Evolutionary conservation across 306 rosid genomes (phyloP).

Genomic region (Cucumis melo): DNA sequence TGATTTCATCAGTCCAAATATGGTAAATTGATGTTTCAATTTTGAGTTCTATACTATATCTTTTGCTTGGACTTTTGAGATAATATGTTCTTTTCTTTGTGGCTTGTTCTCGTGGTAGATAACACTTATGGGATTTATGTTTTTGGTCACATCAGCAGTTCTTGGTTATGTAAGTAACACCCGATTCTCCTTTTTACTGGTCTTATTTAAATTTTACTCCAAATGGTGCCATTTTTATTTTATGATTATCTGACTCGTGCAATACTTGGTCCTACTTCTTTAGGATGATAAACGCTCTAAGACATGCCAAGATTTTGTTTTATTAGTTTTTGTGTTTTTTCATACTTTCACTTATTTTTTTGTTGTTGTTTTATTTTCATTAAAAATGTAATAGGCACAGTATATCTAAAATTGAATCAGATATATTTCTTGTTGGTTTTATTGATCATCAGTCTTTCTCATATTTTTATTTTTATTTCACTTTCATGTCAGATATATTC

Average conservation of each 20-base stretch:
- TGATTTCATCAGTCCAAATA: conserved; percentile 59
- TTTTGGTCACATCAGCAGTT: conserved; percentile 62
- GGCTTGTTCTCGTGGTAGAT: conserved; percentile 40
- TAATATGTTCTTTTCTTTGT: not conserved
- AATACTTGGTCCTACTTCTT: not conserved
- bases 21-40: conserved; percentile 36
- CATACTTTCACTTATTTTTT: not conserved
- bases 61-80: not conserved
- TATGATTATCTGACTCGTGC: not conserved
- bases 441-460: not conserved
- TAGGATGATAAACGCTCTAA: not conserved
- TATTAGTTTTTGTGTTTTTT: not conserved
- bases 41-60: conserved; percentile 4
- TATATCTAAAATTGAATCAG: not conserved
- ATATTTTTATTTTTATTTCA: not conserved
- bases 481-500: conserved; percentile 62
- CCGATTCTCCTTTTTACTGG: not conserved
- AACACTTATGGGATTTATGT: conserved; percentile 78
- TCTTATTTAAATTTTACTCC: not conserved
- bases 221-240: too few relatives aligned
- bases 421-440: not conserved
- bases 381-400: not conserved
- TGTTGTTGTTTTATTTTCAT: not conserved
- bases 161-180: conserved; percentile 75
- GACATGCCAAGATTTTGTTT: not conserved